Conservation (phyloP, 495 filamentous ascomycete species). For the Elaphomyces granulatus region DNA sequence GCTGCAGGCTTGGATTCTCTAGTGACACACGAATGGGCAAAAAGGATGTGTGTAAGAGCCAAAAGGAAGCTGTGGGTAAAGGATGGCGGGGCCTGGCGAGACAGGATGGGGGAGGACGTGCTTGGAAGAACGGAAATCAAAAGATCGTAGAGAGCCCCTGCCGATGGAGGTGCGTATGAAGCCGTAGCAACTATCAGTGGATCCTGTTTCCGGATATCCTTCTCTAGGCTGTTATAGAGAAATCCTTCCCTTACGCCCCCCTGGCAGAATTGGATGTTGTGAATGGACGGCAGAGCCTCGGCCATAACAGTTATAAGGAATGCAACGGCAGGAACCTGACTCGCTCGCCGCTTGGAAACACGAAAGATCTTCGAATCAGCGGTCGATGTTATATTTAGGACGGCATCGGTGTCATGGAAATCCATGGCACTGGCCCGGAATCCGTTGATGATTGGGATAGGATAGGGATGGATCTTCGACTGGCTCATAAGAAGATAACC, state of each 20-base stretch:
- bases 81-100: conserved; percentile 16
- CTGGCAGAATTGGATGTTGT: conserved; percentile 65
- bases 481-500: conserved; percentile 66
- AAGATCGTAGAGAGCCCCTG: conserved; percentile 23
- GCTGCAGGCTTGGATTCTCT: conserved; percentile 45
- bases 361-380: conserved; percentile 47
- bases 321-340: conserved; percentile 72
- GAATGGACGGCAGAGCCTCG: conserved; percentile 53
- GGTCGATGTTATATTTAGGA: conserved; percentile 36
- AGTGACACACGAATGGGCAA: conserved; percentile 33
- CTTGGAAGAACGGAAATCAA: conserved; percentile 33
- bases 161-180: conserved; percentile 31
- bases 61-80: conserved; percentile 34
- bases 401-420: conserved; percentile 46
- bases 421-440: conserved; percentile 47
- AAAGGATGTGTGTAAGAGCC: conserved; percentile 38
- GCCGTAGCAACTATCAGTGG: conserved; percentile 49
- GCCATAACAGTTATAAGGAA: conserved; percentile 61
- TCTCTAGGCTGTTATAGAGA: conserved; percentile 50
- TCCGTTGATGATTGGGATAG: conserved; percentile 72
- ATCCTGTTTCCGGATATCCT: conserved; percentile 41
- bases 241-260: conserved; percentile 78
- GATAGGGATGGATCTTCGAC: conserved; percentile 56
- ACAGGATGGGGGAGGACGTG: conserved; percentile 9
- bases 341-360: conserved; percentile 64